Base-by-base conservation (phyloP, 106 monocot species). In the Dioscorea dumetorum region DNA sequence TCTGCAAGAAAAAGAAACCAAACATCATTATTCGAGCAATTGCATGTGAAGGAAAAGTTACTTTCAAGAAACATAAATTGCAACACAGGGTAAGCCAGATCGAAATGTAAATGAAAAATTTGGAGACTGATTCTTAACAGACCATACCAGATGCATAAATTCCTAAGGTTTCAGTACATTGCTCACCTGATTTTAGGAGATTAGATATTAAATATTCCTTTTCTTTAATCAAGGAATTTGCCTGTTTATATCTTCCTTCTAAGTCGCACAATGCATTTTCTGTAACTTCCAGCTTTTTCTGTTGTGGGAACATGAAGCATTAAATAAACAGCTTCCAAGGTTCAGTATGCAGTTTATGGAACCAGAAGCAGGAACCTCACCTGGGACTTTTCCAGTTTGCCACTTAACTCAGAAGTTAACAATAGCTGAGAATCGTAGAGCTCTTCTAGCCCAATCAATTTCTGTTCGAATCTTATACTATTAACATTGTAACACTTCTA, bases 121-220 rank as follows among this genome's bases (percentile, higher is more conserved):
- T 3, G 6, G 10, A 8, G 41, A 6, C 41, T 41, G 10, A 28
- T 28, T 28, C 3, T 41, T 10, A 41, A 10, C 41, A 41, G 7
- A 34, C 4, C 34, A 34, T 34, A 34, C 34, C 34, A 34, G 7
- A 34, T 3, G 34, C 10, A 41, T 41, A 41, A 41, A 41, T 41
- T 41, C 5, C 41, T 8, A 8, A 41, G 1, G 10, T 41, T 41
- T 10, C 41, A 41, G 41, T 10, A 41, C 41, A 41, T 41, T 41
- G 41, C 73, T 70, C 23, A 86, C 91, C 91, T 84, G 91, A 91
- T 62, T 75, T 82, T 12, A 82, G 84, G 21, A 91, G 82, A 79
- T 84, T 79, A n/a, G 58, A 70, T 58, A 91, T 84, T 68, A 91
- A 60, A 68, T 73, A 82, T 61, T 91, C 87, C 50, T 87, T 87